Conservation (phyloP, 2,329 filamentous ascomycete genomes). For the Aspergillus carbonarius region DNA sequence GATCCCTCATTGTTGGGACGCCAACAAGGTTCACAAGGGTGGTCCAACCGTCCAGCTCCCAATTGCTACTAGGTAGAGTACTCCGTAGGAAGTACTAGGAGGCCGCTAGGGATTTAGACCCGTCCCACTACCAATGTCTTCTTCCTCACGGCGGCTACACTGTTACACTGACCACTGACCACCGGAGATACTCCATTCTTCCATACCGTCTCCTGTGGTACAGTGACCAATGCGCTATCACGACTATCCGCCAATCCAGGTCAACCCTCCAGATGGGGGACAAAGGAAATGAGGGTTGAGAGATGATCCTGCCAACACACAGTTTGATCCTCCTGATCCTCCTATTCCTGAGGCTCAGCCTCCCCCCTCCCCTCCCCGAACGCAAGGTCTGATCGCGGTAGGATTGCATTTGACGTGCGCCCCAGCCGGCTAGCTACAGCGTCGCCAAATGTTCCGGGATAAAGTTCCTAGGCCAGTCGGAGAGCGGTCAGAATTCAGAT, state of each 20-base stretch:
- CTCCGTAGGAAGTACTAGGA: neutral
- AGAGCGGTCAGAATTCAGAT: neutral
- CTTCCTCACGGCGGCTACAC: neutral
- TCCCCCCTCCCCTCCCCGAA: neutral
- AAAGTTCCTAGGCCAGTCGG: neutral
- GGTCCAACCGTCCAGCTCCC: neutral
- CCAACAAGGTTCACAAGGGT: neutral
- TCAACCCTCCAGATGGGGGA: neutral
- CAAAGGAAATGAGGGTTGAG: neutral
- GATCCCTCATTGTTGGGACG: constrained; percentile 1
- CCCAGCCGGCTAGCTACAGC: constrained; percentile 5
- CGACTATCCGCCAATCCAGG: neutral
- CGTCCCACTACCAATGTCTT: neutral
- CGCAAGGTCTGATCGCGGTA: constrained; percentile 7
- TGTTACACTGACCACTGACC: neutral
- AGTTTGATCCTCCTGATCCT: neutral
- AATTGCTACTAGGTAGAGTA: neutral
- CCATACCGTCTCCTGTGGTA: neutral
- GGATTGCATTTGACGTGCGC: constrained; percentile 4
- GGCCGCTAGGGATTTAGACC: constrained; percentile 2
- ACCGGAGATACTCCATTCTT: neutral
- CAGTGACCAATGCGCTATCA: neutral
- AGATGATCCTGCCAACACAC: neutral
- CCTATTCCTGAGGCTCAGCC: neutral
- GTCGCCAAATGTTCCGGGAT: neutral